phyloP scores from a whole-genome alignment of 352 stramenopile species.

The Globisporangium orthogonon region DNA sequence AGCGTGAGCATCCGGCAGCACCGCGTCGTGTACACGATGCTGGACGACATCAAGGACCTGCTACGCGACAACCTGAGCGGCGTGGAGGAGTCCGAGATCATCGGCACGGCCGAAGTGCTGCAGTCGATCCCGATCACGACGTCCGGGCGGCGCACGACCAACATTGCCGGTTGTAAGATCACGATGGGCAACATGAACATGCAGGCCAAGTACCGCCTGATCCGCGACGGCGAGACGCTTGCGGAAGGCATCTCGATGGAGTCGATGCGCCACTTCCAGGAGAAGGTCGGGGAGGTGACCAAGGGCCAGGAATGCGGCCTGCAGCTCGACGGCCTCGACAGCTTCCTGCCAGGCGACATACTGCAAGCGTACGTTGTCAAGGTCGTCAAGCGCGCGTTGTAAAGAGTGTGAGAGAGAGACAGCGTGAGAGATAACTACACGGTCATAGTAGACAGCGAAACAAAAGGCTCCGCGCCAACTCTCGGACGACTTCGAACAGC shows the following conservation, averaged over 20 bases:
- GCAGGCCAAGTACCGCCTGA: conserved; percentile 72
- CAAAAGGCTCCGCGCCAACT: too few species aligned
- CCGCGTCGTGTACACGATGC: conserved; percentile 84
- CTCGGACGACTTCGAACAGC: too few species aligned
- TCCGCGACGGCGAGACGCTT: conserved; percentile 91
- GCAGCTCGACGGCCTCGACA: conserved; percentile 88
- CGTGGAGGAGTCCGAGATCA: conserved; percentile 54
- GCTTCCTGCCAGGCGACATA: conserved; percentile 93
- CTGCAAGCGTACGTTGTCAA: conserved; percentile 89
- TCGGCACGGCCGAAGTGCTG: conserved; percentile 73
- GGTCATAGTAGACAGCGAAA: conserved; percentile 2
- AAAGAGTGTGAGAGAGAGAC: conserved; percentile 9
- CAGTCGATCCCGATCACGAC: conserved; percentile 84
- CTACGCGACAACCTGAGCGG: conserved; percentile 59
- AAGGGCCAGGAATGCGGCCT: conserved; percentile 98
- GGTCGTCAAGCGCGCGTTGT: conserved; percentile 59
- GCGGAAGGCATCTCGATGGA: conserved; percentile 77
- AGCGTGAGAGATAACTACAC: not conserved
- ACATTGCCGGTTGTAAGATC: conserved; percentile 95
- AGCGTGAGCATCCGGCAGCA: conserved; percentile 65
- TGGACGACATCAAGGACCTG: conserved; percentile 86
- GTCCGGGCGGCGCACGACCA: conserved; percentile 81
- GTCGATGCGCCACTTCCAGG: conserved; percentile 89
- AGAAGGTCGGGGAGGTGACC: conserved; percentile 88
- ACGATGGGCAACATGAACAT: conserved; percentile 91